Evolutionary conservation across 306 rosid species (phyloP).

Genomic region (Medicago ruthenica): DNA sequence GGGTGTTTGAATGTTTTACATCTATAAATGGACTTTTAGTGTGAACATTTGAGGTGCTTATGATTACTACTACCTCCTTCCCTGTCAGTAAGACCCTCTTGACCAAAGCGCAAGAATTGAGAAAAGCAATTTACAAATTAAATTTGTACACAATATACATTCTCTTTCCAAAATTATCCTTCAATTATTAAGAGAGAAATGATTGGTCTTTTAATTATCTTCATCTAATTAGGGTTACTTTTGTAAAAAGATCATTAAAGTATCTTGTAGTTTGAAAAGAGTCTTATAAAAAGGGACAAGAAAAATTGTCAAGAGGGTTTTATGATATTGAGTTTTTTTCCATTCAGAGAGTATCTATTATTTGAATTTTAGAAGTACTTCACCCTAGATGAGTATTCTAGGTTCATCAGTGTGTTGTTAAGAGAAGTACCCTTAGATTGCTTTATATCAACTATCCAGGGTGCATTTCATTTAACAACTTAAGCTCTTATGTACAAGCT

Average conservation of each 20-base stretch:
- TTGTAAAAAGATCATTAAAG: no score
- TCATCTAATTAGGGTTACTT: no score
- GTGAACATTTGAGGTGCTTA: constrained; percentile 8
- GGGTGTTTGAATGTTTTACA: constrained; percentile 21
- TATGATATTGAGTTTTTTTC: constrained; percentile 8
- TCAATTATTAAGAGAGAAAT: no score
- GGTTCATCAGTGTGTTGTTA: background rate
- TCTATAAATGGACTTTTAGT: background rate
- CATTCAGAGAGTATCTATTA: constrained; percentile 2
- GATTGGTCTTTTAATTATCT: no score
- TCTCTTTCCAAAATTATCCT: no score
- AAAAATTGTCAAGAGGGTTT: no score
- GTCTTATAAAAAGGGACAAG: no score
- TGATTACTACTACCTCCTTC: background rate
- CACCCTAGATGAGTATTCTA: background rate
- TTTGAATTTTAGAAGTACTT: constrained; percentile 13
- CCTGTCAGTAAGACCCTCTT: no score
- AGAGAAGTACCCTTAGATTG: constrained; percentile 21
- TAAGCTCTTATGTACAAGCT: background rate
- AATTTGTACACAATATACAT: no score
- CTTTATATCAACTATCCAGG: background rate
- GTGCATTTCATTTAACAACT: background rate
- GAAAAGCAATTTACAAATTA: no score
- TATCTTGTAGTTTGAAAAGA: no score
- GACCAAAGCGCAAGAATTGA: no score